These are phyloP conservation scores for Leishmania tropica DNA, from an alignment of 208 protist genomes.

Conservation along the genomic window DNA sequence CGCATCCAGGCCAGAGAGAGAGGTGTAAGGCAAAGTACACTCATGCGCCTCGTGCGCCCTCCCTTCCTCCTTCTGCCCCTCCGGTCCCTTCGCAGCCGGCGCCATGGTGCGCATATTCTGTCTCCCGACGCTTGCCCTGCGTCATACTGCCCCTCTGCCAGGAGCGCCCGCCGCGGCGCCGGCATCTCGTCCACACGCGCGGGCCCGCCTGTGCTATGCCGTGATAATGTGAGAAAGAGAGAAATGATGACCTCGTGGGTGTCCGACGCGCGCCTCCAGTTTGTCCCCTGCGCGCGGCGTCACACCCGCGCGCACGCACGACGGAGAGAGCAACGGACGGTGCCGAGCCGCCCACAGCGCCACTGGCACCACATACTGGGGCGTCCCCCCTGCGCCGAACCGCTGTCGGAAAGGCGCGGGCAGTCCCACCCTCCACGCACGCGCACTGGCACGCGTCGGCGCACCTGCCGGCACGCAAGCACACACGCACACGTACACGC, in stretches of 20 bases:
- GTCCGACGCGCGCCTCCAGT: constrained; percentile 11
- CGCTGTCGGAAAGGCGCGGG: constrained; percentile 12
- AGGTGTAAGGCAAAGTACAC: neutral
- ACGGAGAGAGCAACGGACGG: constrained; percentile 15
- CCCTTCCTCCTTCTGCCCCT: neutral
- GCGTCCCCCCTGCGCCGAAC: constrained; percentile 13
- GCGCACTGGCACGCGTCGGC: constrained; percentile 12
- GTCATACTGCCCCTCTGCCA: neutral
- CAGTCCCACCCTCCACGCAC: constrained; percentile 23
- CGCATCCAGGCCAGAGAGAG: neutral
- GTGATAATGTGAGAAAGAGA: constrained; percentile 8
- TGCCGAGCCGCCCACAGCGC: constrained; percentile 30
- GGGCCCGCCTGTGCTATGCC: neutral
- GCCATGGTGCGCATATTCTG: no score
- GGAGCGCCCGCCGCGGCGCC: constrained; percentile 5
- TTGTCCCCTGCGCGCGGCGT: constrained; percentile 19
- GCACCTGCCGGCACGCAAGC: constrained; percentile 3
- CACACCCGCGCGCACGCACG: constrained; percentile 22
- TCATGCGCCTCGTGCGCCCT: no score
- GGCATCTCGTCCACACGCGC: neutral
- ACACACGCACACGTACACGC: constrained; percentile 2
- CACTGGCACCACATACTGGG: constrained; percentile 23
- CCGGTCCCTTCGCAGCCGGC: no score
- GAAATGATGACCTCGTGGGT: constrained; percentile 31
- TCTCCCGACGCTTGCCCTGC: no score